phyloP scores from a whole-genome alignment of 768 basidiomycete genomes.

The Wakefieldia striispora region DNA sequence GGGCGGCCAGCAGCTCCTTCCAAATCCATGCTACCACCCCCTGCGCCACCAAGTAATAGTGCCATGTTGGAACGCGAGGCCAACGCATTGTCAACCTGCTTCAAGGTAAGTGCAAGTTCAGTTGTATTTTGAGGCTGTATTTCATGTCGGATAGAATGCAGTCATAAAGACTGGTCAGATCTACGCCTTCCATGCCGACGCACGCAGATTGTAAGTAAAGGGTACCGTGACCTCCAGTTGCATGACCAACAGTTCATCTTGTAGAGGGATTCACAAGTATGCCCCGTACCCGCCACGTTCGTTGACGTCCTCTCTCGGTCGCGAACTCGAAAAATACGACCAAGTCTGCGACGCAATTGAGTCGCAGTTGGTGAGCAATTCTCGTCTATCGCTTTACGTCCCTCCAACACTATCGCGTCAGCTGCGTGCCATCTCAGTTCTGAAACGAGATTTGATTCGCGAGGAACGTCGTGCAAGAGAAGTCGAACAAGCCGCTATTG shows the following conservation, averaged over 20 bases:
- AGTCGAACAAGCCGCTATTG: slow-evolving; percentile 43
- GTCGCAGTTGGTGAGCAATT: slow-evolving; percentile 55
- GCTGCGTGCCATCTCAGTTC: slow-evolving; percentile 68
- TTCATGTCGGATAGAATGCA: slow-evolving; percentile 44
- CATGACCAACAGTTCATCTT: too few relatives aligned
- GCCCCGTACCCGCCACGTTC: slow-evolving; percentile 63
- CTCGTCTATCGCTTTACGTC: not conserved
- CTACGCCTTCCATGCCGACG: slow-evolving; percentile 65
- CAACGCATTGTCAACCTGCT: slow-evolving; percentile 50
- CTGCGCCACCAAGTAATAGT: slow-evolving; percentile 39
- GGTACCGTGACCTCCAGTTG: too few relatives aligned
- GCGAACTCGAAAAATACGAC: slow-evolving; percentile 76
- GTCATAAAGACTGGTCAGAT: slow-evolving; percentile 70
- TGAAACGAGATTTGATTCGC: slow-evolving; percentile 65
- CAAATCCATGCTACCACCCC: slow-evolving; percentile 51
- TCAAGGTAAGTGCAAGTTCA: slow-evolving; percentile 45
- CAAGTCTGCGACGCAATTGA: slow-evolving; percentile 79
- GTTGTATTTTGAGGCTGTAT: not conserved
- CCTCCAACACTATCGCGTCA: slow-evolving; percentile 27
- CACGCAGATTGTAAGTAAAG: slow-evolving; percentile 56
- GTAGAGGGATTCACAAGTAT: slow-evolving; percentile 57
- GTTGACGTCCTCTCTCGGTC: slow-evolving; percentile 61
- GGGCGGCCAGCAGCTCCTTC: slow-evolving; percentile 28
- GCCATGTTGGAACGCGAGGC: slow-evolving; percentile 65
- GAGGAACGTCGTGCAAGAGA: slow-evolving; percentile 55